phyloP scores from a whole-genome alignment of 2,329 filamentous ascomycete species.

The Pseudogymnoascus sp. region DNA sequence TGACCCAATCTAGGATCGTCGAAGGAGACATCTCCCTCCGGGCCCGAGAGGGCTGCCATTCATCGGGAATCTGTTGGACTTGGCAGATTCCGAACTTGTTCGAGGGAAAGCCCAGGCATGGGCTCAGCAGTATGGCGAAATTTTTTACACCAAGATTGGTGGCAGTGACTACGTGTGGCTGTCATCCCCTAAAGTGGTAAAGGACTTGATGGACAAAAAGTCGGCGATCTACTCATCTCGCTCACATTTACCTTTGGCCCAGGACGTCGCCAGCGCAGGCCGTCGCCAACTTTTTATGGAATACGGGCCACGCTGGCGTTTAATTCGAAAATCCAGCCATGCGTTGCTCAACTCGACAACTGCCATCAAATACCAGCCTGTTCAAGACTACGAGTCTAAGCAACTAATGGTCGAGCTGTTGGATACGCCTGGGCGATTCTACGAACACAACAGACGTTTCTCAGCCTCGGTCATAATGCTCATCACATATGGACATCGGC shows the following conservation, averaged over 20 bases:
- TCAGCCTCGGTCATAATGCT: constrained; percentile 14
- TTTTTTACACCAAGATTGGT: constrained; percentile 39
- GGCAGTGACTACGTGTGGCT: constrained; percentile 42
- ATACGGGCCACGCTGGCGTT: constrained; percentile 38
- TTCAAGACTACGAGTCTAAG: constrained; percentile 41
- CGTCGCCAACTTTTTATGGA: constrained; percentile 37
- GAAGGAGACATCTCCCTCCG: constrained; percentile 13
- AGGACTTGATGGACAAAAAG: constrained; percentile 39
- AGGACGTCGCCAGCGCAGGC: constrained; percentile 36
- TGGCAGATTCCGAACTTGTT: constrained; percentile 29
- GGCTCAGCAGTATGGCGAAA: constrained; percentile 39
- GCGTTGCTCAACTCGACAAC: constrained; percentile 33
- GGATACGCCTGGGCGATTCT: constrained; percentile 30
- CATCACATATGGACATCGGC: constrained; percentile 17
- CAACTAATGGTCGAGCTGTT: constrained; percentile 39
- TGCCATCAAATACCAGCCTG: constrained; percentile 37
- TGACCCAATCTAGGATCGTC: too few species aligned
- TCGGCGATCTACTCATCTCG: constrained; percentile 33
- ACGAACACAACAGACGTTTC: constrained; percentile 19
- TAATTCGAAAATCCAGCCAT: constrained; percentile 35
- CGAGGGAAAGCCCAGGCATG: constrained; percentile 31
- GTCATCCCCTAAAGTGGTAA: constrained; percentile 38
- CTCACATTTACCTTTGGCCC: constrained; percentile 34
- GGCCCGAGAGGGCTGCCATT: constrained; percentile 17
- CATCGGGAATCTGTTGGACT: constrained; percentile 21